phyloP scores from a whole-genome alignment of 176 grass and related monocot species.

The Guadua angustifolia region DNA sequence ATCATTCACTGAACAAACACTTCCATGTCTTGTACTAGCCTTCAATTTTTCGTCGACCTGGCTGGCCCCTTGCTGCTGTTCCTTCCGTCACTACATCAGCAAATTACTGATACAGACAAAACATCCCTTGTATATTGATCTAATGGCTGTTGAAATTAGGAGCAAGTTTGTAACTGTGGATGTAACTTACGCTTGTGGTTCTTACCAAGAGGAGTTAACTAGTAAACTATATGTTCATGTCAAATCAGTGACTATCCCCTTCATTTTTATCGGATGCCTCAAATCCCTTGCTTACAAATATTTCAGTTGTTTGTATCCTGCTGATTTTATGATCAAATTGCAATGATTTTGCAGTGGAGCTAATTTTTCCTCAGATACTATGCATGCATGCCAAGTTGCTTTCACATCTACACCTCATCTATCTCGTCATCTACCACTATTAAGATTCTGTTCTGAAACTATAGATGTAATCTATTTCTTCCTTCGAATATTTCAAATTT shows the following conservation, averaged over 20 bases:
- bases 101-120: conserved; percentile 27
- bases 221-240: conserved; percentile 13
- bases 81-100: background rate
- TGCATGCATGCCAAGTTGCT: background rate
- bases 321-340: background rate
- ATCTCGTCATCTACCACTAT: background rate
- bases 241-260: conserved; percentile 1
- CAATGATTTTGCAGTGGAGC: background rate
- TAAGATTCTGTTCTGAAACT: background rate
- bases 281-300: background rate
- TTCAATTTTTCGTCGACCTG: conserved; percentile 4
- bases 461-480: background rate
- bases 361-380: background rate
- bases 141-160: conserved; percentile 17
- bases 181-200: conserved; percentile 36
- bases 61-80: conserved; percentile 13
- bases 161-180: conserved; percentile 48
- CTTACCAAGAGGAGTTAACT: conserved; percentile 43
- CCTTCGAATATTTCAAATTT: background rate
- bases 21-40: background rate
- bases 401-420: background rate
- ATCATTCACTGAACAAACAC: background rate
- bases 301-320: background rate
- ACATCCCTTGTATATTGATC: conserved; percentile 22
- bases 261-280: background rate